Conservation (phyloP, 1,139 yeast genomes). For the Tardiomyces digboiensis region DNA sequence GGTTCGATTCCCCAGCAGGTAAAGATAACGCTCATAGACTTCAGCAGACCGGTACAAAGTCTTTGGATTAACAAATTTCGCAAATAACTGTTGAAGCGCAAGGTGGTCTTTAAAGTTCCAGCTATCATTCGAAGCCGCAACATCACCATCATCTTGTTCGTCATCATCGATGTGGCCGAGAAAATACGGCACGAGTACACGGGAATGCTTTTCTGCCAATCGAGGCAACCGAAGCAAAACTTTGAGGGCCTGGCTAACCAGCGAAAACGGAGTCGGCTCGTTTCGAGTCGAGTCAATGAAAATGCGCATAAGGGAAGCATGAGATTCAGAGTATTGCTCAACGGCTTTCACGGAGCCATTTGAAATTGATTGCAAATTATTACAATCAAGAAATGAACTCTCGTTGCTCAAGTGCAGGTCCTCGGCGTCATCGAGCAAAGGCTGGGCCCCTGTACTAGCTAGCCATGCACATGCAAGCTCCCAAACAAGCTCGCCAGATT, state of each 20-base stretch:
- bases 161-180: constrained; percentile 14
- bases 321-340: not conserved
- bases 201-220: constrained; percentile 56
- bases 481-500: constrained; percentile 50
- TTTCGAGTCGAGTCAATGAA: not conserved
- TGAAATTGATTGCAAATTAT: not conserved
- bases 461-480: constrained; percentile 35
- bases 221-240: constrained; percentile 47
- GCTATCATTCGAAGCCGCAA: constrained; percentile 6
- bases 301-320: not conserved
- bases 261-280: not conserved
- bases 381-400: not conserved
- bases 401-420: not conserved
- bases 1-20: constrained; percentile 53
- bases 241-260: constrained; percentile 33
- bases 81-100: constrained; percentile 48
- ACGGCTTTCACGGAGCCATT: not conserved
- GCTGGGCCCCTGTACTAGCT: not conserved
- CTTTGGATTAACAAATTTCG: constrained; percentile 56
- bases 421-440: not conserved
- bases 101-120: constrained; percentile 62
- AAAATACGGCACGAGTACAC: constrained; percentile 41
- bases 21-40: constrained; percentile 44
- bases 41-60: constrained; percentile 41
- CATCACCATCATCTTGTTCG: no score